Evolutionary conservation across 2,329 filamentous ascomycete genomes (phyloP), one percentile per base, ranked within the genome.

Genomic region (Fusarium coicis): DNA sequence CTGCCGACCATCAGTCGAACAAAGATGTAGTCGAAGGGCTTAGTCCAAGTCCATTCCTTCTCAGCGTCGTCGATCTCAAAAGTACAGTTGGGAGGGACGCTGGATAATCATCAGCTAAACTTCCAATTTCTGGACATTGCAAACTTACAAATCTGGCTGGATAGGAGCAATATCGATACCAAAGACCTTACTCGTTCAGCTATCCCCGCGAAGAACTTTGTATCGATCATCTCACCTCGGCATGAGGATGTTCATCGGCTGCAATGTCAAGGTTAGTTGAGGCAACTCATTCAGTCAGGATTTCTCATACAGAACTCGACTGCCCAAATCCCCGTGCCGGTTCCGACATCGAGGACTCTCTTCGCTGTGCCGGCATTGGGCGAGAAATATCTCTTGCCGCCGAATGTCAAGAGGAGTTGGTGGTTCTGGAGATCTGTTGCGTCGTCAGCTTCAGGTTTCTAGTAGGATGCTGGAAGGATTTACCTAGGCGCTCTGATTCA

Each of bases 221-320:
- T 0, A 10, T 1, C 1, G 7, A 14, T 0, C 5, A 21, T 8
- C 19, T 37, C 34, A 74, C 72, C 52, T 74, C 58, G 3, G 62
- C 70, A 9, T 70, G 55, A 12, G 72, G 72, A 21, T 74, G 72
- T 5, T 72, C 61, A 2, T 74, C 72, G 3, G 71, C 72, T 74
- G 19, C 2, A 7, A 2, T 2, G 1, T 10, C 9, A 47, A 16
- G 4, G 19, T 30, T 9, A 47, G 44, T 12, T 16, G 12, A 15
- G 12, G 0, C 2, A 28, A 7, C 2, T 4, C 12, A 3, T 15
- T 3, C 8, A 28, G 44, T 9, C 9, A 15, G 9, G 7, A 21
- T 5, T 47, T 28, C 44, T 10, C 44, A 3, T 39, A 70, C 71
- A 71, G 30, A 74, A 74, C 15, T 74, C 68, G 1, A 74, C 59